These are phyloP conservation scores for Trypanosoma melophagium DNA, from an alignment of 208 protist species.

Conservation along the genomic window DNA sequence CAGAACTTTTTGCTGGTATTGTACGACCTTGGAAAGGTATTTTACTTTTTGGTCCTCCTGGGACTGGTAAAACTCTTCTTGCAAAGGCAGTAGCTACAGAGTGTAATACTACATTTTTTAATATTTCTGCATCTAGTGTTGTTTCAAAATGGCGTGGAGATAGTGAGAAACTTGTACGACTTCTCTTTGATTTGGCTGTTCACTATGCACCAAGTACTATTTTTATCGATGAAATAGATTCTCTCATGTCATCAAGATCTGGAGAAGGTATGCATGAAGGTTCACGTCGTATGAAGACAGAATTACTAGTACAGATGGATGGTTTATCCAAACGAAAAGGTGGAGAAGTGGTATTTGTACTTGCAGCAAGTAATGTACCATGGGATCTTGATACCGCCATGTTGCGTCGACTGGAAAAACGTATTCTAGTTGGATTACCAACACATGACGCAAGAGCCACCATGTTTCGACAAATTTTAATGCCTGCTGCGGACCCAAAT, in stretches of 20 bases:
- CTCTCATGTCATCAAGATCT: conserved; percentile 94
- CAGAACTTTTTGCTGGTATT: conserved; percentile 90
- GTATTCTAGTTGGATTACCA: conserved; percentile 89
- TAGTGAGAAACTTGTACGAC: conserved; percentile 96
- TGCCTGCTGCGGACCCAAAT: conserved; percentile 9
- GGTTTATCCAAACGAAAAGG: conserved; percentile 78
- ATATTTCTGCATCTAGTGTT: conserved; percentile 95
- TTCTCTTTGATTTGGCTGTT: conserved; percentile 93
- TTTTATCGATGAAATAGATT: conserved; percentile 99
- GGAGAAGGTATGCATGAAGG: conserved; percentile 93
- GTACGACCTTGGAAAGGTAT: conserved; percentile 96
- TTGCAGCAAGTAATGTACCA: conserved; percentile 92
- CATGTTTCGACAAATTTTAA: conserved; percentile 75
- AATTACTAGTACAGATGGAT: conserved; percentile 93
- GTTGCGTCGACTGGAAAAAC: conserved; percentile 90
- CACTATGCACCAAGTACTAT: conserved; percentile 95
- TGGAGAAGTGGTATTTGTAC: conserved; percentile 88
- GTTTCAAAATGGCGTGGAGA: conserved; percentile 98
- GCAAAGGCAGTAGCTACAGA: conserved; percentile 96
- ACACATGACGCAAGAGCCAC: conserved; percentile 51
- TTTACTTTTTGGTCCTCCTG: conserved; percentile 95
- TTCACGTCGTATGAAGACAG: conserved; percentile 92
- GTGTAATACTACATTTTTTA: conserved; percentile 98
- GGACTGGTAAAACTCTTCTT: conserved; percentile 98
- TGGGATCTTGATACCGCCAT: conserved; percentile 94